Evolutionary conservation across 345 rosid species (phyloP), one percentile per base, ranked within the genome.

Genomic region (Rhodamnia rubescens): DNA sequence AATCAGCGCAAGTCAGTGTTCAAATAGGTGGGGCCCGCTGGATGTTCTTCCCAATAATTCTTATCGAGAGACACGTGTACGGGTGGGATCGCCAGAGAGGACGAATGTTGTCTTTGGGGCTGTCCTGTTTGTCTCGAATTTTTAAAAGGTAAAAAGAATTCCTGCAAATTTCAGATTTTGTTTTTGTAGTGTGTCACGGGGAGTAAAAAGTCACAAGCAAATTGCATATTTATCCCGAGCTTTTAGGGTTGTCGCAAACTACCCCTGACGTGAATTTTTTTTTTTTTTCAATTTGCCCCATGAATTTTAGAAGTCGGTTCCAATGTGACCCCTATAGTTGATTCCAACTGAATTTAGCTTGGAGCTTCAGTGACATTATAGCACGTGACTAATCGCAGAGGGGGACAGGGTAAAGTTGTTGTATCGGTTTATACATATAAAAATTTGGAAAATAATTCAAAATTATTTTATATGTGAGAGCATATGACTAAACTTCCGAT

Each of bases 31-130:
- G 89, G 91, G 55, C 87, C 88, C 88, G 16, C 8, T 1, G 40
- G 84, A 59, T 85, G 86, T 51, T 64, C 81, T 85, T 85, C 87
- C 90, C 90, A 69, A 88, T 59, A 82, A 83, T 83, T 53, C 55
- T 15, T 9, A 56, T 5, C 53, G 83, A 11, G 42, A 51, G 84
- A 81, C 87, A 89, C 89, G 89, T 86, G 91, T 85, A 84, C 87
- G 89, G 89, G 18, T 24, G 58, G 40, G 53, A 82, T 85, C 26
- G 59, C 75, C 74, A 15, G 57, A 58, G 47, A 21, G 80, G 58
- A 52, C 32, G 83, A 54, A 36, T 85, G 40, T 69, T 54, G 61
- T 14, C 64, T 12, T 12, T 4, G 58, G 61, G 27, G 10, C 47
- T 69, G 80, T 36, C 26, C 47, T 20, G 80, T 69, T 36, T 69